These are phyloP conservation scores for Trifolium subterraneum DNA, from an alignment of 306 rosid species.

Conservation along the genomic window DNA sequence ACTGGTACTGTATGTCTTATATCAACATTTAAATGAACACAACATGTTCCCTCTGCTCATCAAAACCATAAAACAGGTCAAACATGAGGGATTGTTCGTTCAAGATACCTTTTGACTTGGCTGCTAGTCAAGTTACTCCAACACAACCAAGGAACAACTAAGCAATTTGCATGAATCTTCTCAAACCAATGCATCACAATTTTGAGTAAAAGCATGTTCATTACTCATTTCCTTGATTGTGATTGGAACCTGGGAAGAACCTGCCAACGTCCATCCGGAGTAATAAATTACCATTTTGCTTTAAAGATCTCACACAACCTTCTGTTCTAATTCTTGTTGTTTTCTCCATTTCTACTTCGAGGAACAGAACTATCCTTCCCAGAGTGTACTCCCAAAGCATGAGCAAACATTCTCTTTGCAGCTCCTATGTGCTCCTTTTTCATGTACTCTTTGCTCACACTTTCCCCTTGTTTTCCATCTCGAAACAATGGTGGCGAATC, in stretches of 20 bases:
- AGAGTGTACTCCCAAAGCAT: conserved; percentile 79
- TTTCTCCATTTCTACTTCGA: conserved; percentile 52
- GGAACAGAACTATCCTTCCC: conserved; percentile 63
- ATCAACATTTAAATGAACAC: conserved; percentile 31
- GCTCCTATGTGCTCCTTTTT: conserved; percentile 90
- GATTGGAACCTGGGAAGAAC: conserved; percentile 40
- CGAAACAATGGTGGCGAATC: conserved; percentile 41
- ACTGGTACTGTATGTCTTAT: conserved; percentile 2
- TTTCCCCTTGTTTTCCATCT: conserved; percentile 54
- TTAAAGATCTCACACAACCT: conserved; percentile 38
- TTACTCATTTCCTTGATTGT: conserved; percentile 38
- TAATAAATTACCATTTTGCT: conserved; percentile 36
- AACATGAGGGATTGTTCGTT: conserved; percentile 33
- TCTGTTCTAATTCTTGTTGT: conserved; percentile 46
- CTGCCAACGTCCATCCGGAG: conserved; percentile 32
- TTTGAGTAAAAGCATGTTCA: conserved; percentile 32
- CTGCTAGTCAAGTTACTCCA: conserved; percentile 24
- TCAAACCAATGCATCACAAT: conserved; percentile 13
- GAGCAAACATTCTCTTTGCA: conserved; percentile 93
- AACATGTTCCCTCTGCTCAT: conserved; percentile 26
- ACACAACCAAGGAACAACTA: conserved; percentile 39
- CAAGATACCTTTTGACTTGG: conserved; percentile 2
- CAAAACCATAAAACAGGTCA: conserved; percentile 36
- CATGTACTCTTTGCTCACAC: conserved; percentile 54
- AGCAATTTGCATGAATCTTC: conserved; percentile 41